phyloP scores from a whole-genome alignment of 495 filamentous ascomycete species.

The Neurospora pannonica region DNA sequence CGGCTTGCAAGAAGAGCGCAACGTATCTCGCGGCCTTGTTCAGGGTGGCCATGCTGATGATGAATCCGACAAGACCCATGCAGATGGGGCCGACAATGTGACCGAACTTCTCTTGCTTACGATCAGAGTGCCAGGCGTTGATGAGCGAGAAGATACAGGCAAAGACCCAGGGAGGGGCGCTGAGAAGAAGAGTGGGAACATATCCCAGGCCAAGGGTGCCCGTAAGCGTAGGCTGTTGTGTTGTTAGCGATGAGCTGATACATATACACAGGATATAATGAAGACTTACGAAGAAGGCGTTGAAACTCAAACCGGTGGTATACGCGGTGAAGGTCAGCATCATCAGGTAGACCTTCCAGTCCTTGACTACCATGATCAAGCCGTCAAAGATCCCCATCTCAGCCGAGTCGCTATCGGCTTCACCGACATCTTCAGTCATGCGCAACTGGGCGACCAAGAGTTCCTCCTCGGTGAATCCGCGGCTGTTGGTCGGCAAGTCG shows the following conservation, averaged over 20 bases:
- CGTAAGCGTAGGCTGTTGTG: constrained; percentile 68
- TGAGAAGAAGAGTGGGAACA: constrained; percentile 64
- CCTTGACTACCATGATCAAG: constrained; percentile 57
- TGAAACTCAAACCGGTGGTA: constrained; percentile 26
- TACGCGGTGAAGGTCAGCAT: constrained; percentile 35
- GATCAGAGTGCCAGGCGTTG: constrained; percentile 70
- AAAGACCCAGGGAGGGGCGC: constrained; percentile 62
- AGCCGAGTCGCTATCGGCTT: constrained; percentile 55
- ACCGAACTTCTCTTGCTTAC: constrained; percentile 61
- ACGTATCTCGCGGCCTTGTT: constrained; percentile 61
- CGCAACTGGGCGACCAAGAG: constrained; percentile 56
- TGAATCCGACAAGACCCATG: constrained; percentile 58
- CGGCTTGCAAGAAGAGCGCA: constrained; percentile 61
- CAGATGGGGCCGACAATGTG: constrained; percentile 62
- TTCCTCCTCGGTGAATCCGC: constrained; percentile 60
- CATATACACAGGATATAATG: constrained; percentile 42
- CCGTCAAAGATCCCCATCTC: constrained; percentile 53
- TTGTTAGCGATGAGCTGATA: constrained; percentile 38
- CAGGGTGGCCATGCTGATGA: constrained; percentile 60
- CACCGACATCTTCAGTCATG: constrained; percentile 66
- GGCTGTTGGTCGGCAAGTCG: constrained; percentile 62
- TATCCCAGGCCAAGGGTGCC: constrained; percentile 58
- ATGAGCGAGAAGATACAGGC: constrained; percentile 57
- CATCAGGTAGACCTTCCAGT: constrained; percentile 55
- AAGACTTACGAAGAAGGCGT: constrained; percentile 43